Evolutionary conservation across 345 rosid species (phyloP).

Genomic region (Heritiera fomes): DNA sequence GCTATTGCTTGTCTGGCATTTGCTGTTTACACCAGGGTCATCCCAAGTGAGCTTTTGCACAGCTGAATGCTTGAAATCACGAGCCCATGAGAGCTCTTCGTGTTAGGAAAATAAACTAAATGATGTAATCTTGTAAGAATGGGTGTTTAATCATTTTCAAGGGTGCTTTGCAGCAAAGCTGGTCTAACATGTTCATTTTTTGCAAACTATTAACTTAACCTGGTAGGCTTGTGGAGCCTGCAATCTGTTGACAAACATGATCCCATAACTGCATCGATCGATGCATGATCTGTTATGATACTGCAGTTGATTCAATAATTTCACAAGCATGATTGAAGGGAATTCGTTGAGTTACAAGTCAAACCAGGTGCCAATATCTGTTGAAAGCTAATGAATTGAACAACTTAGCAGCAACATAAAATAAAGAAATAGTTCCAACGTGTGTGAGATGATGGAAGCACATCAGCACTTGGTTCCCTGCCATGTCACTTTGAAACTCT

Average conservation of each 20-base stretch:
- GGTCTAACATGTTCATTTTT: not conserved
- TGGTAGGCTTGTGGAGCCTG: not conserved
- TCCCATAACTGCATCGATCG: slow-evolving; percentile 1
- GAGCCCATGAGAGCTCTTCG: not conserved
- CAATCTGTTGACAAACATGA: not conserved
- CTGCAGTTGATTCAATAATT: not conserved
- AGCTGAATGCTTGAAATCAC: not conserved
- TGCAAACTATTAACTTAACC: not conserved
- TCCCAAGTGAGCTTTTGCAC: slow-evolving; percentile 25
- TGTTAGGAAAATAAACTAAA: not conserved
- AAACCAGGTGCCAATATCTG: too few relatives aligned
- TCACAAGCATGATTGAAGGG: not conserved
- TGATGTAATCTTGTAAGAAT: not conserved
- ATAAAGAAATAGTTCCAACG: too few relatives aligned
- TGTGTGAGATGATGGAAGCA: too few relatives aligned
- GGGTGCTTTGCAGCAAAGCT: not conserved
- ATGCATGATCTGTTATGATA: not conserved
- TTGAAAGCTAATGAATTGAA: too few relatives aligned
- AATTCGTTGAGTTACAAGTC: too few relatives aligned
- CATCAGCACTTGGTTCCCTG: too few relatives aligned
- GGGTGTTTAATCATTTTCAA: not conserved
- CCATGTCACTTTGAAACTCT: not conserved
- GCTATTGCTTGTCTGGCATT: slow-evolving; percentile 29
- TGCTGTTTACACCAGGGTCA: slow-evolving; percentile 25
- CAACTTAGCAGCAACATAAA: not conserved